Conservation (phyloP, 176 grass and related monocot species). For the Cocos nucifera region DNA sequence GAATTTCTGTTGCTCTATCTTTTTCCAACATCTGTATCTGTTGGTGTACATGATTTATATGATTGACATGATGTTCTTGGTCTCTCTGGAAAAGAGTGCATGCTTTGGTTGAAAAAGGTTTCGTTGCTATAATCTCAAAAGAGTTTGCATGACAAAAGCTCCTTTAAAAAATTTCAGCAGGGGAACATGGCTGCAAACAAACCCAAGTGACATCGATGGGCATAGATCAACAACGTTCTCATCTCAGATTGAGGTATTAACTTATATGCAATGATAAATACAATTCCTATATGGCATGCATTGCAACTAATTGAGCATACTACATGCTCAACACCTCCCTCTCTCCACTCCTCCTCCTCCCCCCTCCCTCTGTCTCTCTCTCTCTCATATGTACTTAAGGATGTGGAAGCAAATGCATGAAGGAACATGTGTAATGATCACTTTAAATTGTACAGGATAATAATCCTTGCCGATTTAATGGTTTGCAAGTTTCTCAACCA, state of each 20-base stretch:
- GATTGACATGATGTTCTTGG: too few species aligned
- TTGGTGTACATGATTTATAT: too few species aligned
- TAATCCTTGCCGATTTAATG: conserved; percentile 55
- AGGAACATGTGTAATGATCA: not conserved
- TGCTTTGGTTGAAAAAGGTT: too few species aligned
- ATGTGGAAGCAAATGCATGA: not conserved
- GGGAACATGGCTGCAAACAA: conserved; percentile 64
- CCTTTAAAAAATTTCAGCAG: conserved; percentile 23
- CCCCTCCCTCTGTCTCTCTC: not conserved
- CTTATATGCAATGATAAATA: not conserved
- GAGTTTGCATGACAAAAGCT: too few species aligned
- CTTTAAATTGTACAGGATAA: conserved; percentile 35
- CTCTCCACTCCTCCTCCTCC: too few species aligned
- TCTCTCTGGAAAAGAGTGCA: too few species aligned
- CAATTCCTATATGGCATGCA: too few species aligned
- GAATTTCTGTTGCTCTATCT: too few species aligned
- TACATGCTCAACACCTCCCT: not conserved
- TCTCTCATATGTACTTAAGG: not conserved
- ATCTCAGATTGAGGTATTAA: conserved; percentile 57
- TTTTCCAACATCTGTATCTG: too few species aligned
- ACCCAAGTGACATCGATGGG: conserved; percentile 60
- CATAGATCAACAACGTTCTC: conserved; percentile 43
- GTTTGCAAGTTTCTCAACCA: conserved; percentile 58
- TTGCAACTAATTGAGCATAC: not conserved
- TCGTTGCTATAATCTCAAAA: too few species aligned